Evolutionary conservation across 176 grass and related monocot species (phyloP).

Genomic region (Oryza coarctata): DNA sequence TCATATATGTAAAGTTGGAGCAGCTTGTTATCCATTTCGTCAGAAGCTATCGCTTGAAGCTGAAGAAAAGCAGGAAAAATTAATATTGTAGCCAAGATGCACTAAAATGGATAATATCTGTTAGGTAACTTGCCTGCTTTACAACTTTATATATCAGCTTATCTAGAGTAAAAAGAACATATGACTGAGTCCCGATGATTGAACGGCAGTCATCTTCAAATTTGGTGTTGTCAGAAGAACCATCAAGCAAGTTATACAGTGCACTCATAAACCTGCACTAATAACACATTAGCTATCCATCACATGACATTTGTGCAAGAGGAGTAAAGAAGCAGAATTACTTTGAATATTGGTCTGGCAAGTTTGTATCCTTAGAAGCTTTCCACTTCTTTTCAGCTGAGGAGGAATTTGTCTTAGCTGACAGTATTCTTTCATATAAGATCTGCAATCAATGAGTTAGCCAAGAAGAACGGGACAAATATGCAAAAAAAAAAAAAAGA

Average conservation of each 20-base stretch:
- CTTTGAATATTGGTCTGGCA: slow-evolving; percentile 56
- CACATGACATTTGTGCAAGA: background rate
- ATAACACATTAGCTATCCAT: slow-evolving; percentile 12
- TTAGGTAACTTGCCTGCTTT: slow-evolving; percentile 47
- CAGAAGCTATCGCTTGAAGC: slow-evolving; percentile 67
- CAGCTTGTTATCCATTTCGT: slow-evolving; percentile 67
- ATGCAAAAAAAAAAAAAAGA: background rate
- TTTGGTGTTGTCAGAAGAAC: slow-evolving; percentile 64
- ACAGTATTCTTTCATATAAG: slow-evolving; percentile 70
- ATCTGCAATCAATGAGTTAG: slow-evolving; percentile 48
- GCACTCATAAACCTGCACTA: slow-evolving; percentile 57
- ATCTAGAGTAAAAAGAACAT: slow-evolving; percentile 73
- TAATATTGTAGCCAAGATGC: slow-evolving; percentile 1
- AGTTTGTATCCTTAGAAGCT: slow-evolving; percentile 46
- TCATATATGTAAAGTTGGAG: slow-evolving; percentile 67
- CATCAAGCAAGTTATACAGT: slow-evolving; percentile 63
- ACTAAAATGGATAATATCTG: background rate
- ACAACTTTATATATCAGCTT: slow-evolving; percentile 77
- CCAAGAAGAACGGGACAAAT: background rate
- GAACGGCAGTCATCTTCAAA: slow-evolving; percentile 73
- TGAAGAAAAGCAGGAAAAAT: slow-evolving; percentile 31
- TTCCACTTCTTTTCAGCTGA: slow-evolving; percentile 63
- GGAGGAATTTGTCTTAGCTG: slow-evolving; percentile 64
- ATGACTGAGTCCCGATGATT: slow-evolving; percentile 56
- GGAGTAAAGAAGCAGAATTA: slow-evolving; percentile 24